Base-by-base conservation (phyloP, 2,329 filamentous ascomycete genomes). In the Achaetomium macrosporum region DNA sequence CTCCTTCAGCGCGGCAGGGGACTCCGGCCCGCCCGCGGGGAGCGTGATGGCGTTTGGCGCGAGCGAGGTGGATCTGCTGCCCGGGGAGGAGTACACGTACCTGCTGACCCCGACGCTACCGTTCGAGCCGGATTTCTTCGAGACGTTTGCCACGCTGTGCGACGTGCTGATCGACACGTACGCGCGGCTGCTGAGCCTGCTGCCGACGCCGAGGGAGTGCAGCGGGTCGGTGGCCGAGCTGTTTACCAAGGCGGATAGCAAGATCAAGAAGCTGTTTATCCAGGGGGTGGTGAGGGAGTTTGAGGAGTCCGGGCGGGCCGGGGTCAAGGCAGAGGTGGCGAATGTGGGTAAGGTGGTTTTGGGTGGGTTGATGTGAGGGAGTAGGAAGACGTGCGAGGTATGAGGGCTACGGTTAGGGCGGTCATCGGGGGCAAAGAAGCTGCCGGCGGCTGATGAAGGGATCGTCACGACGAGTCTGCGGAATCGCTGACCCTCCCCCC, bases 41-140 rank as follows among this genome's bases (percentile, higher is more conserved):
- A 69, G 73, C 41, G 75, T 82, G 17, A 79, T 81, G 65, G 77
- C 73, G 57, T 82, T 84, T 63, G 78, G 72, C 50, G 78, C 76
- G 47, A 81, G 77, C 57, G 82, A 78, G 63, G 79, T 76, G 8
- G 87, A 90, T 58, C 76, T 90, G 20, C 73, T 88, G 1, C 85
- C 87, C 0, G 90, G 90, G 36, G 90, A 95, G 65, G 89, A 95
- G 64, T 99, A 96, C 68, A 83, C 84, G 0, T 85, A 92, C 67
- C 77, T 99, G 1, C 78, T 96, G 17, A 97, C 92, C n/a, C 93
- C 93, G 0, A 86, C 84, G 15, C 73, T 99, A 44, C 93, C 93
- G 0, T 99, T 99, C 65, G 91, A 97, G 59, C 93, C 93, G 0
- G 93, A 99, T 70, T 99, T 96, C 65, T 93, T 92, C 69, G 90